Percentiles rank a stretch among this genome's conserved stretches.
phyloP scores from a whole-genome alignment of 2,329 filamentous ascomycete species.

The Sporothrix globosa region DNA sequence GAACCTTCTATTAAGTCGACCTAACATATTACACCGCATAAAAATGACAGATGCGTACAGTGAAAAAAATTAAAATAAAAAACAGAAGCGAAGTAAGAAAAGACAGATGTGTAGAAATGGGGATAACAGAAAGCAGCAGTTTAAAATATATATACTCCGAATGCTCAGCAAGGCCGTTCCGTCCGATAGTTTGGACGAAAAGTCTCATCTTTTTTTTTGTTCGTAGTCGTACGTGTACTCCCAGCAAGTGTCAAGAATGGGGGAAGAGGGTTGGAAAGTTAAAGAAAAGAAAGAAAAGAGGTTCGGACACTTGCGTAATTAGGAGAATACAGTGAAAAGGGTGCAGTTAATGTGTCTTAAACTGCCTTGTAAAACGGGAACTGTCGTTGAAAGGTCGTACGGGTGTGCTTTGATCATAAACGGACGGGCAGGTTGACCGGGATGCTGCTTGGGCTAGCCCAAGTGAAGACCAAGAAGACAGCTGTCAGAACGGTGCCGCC shows the following conservation, averaged over 20 bases:
- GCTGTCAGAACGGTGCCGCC: constrained; percentile 64
- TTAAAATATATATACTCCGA: constrained; percentile 32
- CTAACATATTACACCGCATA: constrained; percentile 28
- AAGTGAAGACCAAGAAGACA: constrained; percentile 70
- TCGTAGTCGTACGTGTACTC: constrained; percentile 30
- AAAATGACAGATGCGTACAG: constrained; percentile 18
- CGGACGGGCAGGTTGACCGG: constrained; percentile 26
- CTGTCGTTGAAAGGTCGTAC: background rate
- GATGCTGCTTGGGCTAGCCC: constrained; percentile 33
- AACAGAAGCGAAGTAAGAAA: background rate
- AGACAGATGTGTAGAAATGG: background rate
- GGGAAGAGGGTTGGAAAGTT: background rate
- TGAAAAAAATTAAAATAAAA: background rate
- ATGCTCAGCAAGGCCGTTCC: constrained; percentile 5
- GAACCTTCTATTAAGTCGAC: constrained; percentile 27
- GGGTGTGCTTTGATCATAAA: constrained; percentile 30
- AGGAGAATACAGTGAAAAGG: constrained; percentile 4
- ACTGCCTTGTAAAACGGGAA: background rate
- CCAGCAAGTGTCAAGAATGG: constrained; percentile 26
- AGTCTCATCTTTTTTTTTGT: background rate
- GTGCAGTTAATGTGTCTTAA: background rate
- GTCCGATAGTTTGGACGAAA: background rate
- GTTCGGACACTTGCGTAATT: constrained; percentile 25
- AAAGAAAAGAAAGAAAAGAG: background rate
- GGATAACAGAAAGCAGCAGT: constrained; percentile 27